A percentile compares a stretch with the other conserved stretches of the same genome.
Evolutionary conservation across 2,329 filamentous ascomycete species (phyloP).

Genomic region (Epichloe festucae): DNA sequence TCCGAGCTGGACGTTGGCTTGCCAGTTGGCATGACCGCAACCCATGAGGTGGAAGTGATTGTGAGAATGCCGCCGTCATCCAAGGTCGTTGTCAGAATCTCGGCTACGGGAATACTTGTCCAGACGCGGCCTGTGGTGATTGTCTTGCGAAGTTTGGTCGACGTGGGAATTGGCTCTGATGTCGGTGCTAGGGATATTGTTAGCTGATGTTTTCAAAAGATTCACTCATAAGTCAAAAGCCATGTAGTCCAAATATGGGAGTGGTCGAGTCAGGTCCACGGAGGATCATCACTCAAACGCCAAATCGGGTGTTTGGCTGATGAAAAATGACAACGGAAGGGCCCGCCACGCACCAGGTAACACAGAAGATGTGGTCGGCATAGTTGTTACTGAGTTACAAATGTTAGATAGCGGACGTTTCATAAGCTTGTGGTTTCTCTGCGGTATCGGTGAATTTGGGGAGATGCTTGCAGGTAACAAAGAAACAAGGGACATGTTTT

Average conservation of each 20-base stretch:
- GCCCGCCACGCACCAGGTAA: slow-evolving; percentile 3
- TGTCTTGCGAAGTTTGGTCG: slow-evolving; percentile 14
- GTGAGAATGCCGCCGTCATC: slow-evolving; percentile 30
- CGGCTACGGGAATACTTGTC: slow-evolving; percentile 23
- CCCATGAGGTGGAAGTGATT: slow-evolving; percentile 36
- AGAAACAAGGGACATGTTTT: not conserved
- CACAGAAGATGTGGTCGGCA: not conserved
- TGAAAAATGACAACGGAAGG: not conserved
- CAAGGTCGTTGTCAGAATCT: slow-evolving; percentile 33
- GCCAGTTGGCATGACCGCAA: slow-evolving; percentile 27
- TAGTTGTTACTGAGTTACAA: not conserved
- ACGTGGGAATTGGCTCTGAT: slow-evolving; percentile 2
- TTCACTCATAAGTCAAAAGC: not conserved
- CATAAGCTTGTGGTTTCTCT: not conserved
- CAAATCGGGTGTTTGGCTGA: not conserved
- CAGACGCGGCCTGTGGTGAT: slow-evolving; percentile 22
- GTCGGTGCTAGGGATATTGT: slow-evolving; percentile 5
- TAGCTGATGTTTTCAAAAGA: slow-evolving; percentile 4
- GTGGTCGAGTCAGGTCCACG: not conserved
- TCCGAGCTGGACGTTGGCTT: slow-evolving; percentile 15
- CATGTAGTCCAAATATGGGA: not conserved
- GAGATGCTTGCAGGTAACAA: not conserved
- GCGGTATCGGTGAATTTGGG: not conserved
- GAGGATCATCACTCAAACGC: not conserved
- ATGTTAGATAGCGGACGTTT: not conserved